phyloP scores from a whole-genome alignment of 306 rosid genomes.

The Vigna trinervia region DNA sequence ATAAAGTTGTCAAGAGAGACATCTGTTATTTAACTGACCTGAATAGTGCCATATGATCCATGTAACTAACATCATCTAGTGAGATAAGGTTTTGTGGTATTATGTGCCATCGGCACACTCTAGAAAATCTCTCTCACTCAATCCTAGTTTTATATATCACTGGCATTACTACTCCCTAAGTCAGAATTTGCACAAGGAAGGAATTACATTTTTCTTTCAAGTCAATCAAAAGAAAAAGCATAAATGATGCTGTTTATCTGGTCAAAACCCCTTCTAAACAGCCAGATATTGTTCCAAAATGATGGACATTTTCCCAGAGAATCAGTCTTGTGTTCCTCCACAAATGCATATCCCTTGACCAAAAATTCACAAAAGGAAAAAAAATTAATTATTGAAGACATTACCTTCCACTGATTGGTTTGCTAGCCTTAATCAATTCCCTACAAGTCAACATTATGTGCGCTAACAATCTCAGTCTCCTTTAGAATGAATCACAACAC shows the following conservation, averaged over 20 bases:
- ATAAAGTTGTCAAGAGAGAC: no score
- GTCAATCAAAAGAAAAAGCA: conserved; percentile 8
- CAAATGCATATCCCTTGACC: neutral
- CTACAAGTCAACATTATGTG: conserved; percentile 22
- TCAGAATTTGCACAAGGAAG: neutral
- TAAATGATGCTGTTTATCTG: neutral
- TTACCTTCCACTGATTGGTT: conserved; percentile 9
- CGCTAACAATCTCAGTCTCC: conserved; percentile 40
- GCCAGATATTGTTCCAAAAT: conserved; percentile 24
- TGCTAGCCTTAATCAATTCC: conserved; percentile 24
- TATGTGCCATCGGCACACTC: neutral
- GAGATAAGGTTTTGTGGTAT: no score
- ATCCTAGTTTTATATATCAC: conserved; percentile 14
- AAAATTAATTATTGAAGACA: conserved; percentile 9
- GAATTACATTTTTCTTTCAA: neutral
- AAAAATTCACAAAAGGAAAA: conserved; percentile 11
- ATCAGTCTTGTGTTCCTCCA: conserved; percentile 19
- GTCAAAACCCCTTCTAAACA: conserved; percentile 33
- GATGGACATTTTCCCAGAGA: conserved; percentile 21
- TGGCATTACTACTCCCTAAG: neutral
- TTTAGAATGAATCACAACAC: conserved; percentile 20
- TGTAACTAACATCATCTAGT: no score
- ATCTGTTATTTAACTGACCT: no score
- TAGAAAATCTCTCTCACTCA: neutral
- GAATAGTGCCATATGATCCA: no score